Conservation (phyloP, 1,284 basidiomycete genomes). For the Cystobasidiaceae sp. region DNA sequence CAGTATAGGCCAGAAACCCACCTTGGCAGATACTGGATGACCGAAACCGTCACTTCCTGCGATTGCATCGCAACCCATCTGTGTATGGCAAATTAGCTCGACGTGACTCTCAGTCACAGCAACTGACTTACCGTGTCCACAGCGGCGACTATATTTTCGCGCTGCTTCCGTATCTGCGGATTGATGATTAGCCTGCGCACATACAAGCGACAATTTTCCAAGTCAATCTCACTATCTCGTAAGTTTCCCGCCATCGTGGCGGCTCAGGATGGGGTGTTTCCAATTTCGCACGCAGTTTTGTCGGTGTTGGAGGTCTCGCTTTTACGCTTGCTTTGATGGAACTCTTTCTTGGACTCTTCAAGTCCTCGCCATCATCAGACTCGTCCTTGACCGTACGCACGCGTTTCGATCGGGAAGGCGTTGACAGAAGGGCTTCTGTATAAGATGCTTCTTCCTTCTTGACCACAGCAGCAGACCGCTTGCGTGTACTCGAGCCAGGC, state of each 20-base stretch:
- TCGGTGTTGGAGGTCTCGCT: constrained; percentile 47
- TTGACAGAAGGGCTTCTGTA: not conserved
- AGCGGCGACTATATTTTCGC: constrained; percentile 65
- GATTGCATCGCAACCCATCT: constrained; percentile 31
- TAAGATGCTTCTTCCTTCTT: not conserved
- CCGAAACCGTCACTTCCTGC: constrained; percentile 16
- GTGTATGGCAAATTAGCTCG: not conserved
- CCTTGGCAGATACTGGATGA: constrained; percentile 16
- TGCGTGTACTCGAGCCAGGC: constrained; percentile 47
- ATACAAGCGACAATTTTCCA: constrained; percentile 30
- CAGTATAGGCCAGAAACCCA: constrained; percentile 45
- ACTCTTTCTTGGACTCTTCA: not conserved
- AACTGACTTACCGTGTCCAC: constrained; percentile 56
- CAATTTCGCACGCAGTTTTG: constrained; percentile 18
- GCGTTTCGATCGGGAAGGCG: constrained; percentile 59
- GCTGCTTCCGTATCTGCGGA: constrained; percentile 66
- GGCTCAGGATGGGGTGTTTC: constrained; percentile 67
- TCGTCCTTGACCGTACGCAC: constrained; percentile 18
- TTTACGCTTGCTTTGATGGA: constrained; percentile 47
- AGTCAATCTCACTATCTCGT: constrained; percentile 48
- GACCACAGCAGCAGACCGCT: not conserved
- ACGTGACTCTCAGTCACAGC: not conserved
- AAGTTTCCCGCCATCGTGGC: constrained; percentile 65
- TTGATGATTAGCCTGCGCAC: not conserved
- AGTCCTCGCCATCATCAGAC: constrained; percentile 2